Conservation (phyloP, 805 yeast species). For the Starmerella bombi region DNA sequence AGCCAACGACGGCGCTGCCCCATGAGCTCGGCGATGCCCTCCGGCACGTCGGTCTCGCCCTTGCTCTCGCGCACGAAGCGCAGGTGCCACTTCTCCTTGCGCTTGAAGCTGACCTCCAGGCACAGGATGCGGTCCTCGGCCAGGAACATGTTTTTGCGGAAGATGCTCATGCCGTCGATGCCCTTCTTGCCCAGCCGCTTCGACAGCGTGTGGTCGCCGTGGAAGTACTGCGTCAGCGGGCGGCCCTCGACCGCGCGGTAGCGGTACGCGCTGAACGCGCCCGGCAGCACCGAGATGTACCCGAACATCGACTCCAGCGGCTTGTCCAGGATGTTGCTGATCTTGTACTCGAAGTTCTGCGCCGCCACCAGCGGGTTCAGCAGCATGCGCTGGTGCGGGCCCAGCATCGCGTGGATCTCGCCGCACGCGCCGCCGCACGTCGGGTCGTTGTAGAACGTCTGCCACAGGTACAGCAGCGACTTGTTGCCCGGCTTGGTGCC, state of each 20-base stretch:
- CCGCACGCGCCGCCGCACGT: constrained; percentile 61
- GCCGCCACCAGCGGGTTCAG: constrained; percentile 52
- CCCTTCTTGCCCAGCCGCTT: constrained; percentile 37
- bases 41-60: constrained; percentile 62
- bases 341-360: constrained; percentile 54
- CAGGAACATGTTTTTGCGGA: constrained; percentile 54
- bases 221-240: constrained; percentile 53
- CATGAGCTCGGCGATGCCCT: constrained; percentile 46
- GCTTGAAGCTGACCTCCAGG: constrained; percentile 49
- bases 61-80: constrained; percentile 48
- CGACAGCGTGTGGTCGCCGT: constrained; percentile 46
- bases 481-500: constrained; percentile 52
- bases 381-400: constrained; percentile 30
- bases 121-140: constrained; percentile 60
- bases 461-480: constrained; percentile 48
- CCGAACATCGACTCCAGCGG: constrained; percentile 56
- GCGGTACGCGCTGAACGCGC: constrained; percentile 56
- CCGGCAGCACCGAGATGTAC: constrained; percentile 51
- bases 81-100: constrained; percentile 45
- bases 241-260: constrained; percentile 48
- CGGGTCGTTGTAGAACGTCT: constrained; percentile 44
- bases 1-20: constrained; percentile 57
- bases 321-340: constrained; percentile 53
- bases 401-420: constrained; percentile 51
- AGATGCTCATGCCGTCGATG: constrained; percentile 47